Evolutionary conservation across 225 moss, liverwort and hornwort species (phyloP).

Genomic region (Sphagnum contortum): DNA sequence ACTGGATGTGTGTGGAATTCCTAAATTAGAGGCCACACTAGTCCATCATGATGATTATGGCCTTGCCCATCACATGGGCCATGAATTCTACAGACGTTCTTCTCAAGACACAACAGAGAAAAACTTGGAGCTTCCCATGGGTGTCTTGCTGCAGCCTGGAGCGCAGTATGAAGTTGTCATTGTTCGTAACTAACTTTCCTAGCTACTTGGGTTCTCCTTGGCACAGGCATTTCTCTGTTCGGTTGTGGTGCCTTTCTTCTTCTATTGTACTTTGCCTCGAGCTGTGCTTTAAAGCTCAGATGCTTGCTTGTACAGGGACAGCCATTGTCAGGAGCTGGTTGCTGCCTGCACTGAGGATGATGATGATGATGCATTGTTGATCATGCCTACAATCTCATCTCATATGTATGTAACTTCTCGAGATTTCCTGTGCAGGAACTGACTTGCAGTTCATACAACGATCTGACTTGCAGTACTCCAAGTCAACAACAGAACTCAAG

Average conservation of each 20-base stretch:
- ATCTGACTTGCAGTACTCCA: no score
- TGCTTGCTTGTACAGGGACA: no score
- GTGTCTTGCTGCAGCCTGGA: constrained; percentile 22
- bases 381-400: no score
- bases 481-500: no score
- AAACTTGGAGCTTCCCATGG: constrained; percentile 7
- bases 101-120: constrained; percentile 2
- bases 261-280: no score
- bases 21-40: constrained; percentile 28
- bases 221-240: not conserved
- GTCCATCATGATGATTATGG: constrained; percentile 41
- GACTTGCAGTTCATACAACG: constrained; percentile 26
- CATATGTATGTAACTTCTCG: no score
- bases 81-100: constrained; percentile 3
- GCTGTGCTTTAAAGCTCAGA: no score
- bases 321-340: no score
- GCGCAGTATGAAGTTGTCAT: constrained; percentile 40
- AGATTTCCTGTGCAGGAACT: constrained; percentile 30
- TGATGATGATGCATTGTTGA: no score
- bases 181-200: not conserved
- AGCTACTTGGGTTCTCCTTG: not conserved
- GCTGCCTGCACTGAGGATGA: no score
- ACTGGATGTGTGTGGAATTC: constrained; percentile 54
- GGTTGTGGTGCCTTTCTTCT: not conserved
- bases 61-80: constrained; percentile 37